Base-by-base conservation (phyloP, 371 early-diverging fungal genomes). In the Phascolomyces articulosus region DNA sequence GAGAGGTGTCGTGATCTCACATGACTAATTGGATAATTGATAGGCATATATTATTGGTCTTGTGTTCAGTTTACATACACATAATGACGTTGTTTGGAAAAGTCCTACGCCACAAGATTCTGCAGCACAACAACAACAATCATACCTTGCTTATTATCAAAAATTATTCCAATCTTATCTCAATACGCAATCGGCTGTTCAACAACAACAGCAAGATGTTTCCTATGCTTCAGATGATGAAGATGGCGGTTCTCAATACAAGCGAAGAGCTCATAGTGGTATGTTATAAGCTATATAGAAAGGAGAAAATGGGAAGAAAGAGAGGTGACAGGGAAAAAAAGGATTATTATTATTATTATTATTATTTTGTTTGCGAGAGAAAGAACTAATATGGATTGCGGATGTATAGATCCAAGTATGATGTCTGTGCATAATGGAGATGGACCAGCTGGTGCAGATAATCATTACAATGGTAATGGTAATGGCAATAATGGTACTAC, bases 11-110 rank as follows among this genome's bases (percentile, higher is more conserved):
- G n/a, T n/a, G n/a, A n/a, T n/a, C n/a, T n/a, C 55, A 13, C 55
- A 24, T 29, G 38, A 29, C 55, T 55, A 8, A 38, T 60, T 20
- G 31, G 38, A 23, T 29, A 13, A 20, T 54, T 64, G 18, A 51
- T 65, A 81, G 77, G 87, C 95, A 24, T 98, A 98, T 74, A 70
- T 91, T 41, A 90, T 96, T 66, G 97, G 96, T 26, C 84, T 98
- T 59, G 87, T 91, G 85, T 98, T 97, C 64, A 94, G 96, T 62
- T 88, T 98, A 40, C 85, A 91, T 53, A 98, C 98, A 0, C 98
- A 98, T 66, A 90, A 91, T 27, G 86, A 90, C 56, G 88, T 91
- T 72, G 95, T 97, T 38, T 97, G 94, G 86, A 85, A 92, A 68
- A 74, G 78, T 29, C 67, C 80, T 21, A 29, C 68, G 11, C 34